A percentile compares a stretch with the other conserved stretches of the same genome.
These are phyloP conservation scores for Arabidopsis lyrata DNA, from an alignment of 441 rosid genomes.

Conservation along the genomic window DNA sequence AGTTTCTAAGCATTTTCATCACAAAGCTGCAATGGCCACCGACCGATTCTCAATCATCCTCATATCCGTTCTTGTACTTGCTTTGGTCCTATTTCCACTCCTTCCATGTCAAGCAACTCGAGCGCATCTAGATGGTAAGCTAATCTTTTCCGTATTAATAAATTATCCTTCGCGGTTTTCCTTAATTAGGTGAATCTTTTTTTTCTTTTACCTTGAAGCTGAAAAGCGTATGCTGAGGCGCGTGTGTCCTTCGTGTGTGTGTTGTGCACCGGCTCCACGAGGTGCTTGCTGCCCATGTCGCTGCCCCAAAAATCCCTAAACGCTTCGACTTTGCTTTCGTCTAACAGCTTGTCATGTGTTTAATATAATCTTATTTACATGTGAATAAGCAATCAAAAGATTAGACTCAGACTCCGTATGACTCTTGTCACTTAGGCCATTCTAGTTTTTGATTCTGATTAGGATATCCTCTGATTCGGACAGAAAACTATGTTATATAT, in stretches of 20 bases:
- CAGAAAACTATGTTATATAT: constrained; percentile 13
- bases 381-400: constrained; percentile 19
- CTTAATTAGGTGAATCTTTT: background rate
- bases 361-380: constrained; percentile 1
- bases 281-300: constrained; percentile 37
- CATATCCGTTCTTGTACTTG: constrained; percentile 28
- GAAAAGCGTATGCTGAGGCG: constrained; percentile 4
- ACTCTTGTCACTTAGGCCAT: background rate
- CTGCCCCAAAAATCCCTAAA: constrained; percentile 6
- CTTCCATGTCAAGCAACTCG: constrained; percentile 37
- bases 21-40: constrained; percentile 6
- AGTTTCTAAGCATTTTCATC: background rate
- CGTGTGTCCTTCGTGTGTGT: constrained; percentile 25
- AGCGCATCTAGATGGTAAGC: constrained; percentile 30
- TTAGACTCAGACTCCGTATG: background rate
- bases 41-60: constrained; percentile 21
- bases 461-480: background rate
- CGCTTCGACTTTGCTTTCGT: background rate
- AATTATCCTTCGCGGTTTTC: background rate
- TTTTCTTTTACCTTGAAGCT: background rate
- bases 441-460: constrained; percentile 2
- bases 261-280: constrained; percentile 37
- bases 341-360: constrained; percentile 12
- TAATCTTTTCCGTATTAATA: background rate
- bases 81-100: constrained; percentile 25